A percentile compares a stretch with the other conserved stretches of the same genome.
These are phyloP conservation scores for Nakazawaea pomicola DNA, from an alignment of 805 yeast species.

Conservation along the genomic window DNA sequence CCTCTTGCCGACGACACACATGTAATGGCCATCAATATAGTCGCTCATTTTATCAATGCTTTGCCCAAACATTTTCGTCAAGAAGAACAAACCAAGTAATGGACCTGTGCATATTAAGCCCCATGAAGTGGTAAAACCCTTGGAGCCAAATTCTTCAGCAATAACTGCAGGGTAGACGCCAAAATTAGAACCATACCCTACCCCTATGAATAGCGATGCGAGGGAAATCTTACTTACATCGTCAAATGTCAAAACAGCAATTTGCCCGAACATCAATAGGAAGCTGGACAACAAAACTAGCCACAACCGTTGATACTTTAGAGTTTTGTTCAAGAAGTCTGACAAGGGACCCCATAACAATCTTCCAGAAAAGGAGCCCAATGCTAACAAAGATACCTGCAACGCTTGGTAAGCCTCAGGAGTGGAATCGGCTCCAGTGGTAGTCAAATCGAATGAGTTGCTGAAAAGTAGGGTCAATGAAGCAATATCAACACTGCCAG, in stretches of 20 bases:
- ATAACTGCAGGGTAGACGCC: slow-evolving; percentile 74
- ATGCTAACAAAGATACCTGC: slow-evolving; percentile 64
- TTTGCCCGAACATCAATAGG: slow-evolving; percentile 23
- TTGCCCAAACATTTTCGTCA: slow-evolving; percentile 52
- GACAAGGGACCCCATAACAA: slow-evolving; percentile 60
- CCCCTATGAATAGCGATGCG: slow-evolving; percentile 54
- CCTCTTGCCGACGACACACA: slow-evolving; percentile 36
- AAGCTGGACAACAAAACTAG: slow-evolving; percentile 41
- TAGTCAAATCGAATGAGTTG: slow-evolving; percentile 4
- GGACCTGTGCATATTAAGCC: slow-evolving; percentile 74
- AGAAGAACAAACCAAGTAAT: slow-evolving; percentile 43
- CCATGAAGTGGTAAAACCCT: slow-evolving; percentile 70
- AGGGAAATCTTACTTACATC: slow-evolving; percentile 38
- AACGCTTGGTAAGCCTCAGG: slow-evolving; percentile 56
- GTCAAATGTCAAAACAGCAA: slow-evolving; percentile 19
- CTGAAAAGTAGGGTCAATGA: background rate
- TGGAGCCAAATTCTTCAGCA: slow-evolving; percentile 68
- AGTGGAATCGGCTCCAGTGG: slow-evolving; percentile 20
- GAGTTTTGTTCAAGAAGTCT: slow-evolving; percentile 49
- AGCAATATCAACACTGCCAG: background rate
- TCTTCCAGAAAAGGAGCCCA: slow-evolving; percentile 63
- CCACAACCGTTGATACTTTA: slow-evolving; percentile 61
- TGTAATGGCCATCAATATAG: slow-evolving; percentile 30
- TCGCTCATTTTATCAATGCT: slow-evolving; percentile 43
- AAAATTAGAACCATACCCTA: slow-evolving; percentile 64